phyloP scores from a whole-genome alignment of 2,329 filamentous ascomycete species.

The Nothophaeocryptopus gaeumannii region DNA sequence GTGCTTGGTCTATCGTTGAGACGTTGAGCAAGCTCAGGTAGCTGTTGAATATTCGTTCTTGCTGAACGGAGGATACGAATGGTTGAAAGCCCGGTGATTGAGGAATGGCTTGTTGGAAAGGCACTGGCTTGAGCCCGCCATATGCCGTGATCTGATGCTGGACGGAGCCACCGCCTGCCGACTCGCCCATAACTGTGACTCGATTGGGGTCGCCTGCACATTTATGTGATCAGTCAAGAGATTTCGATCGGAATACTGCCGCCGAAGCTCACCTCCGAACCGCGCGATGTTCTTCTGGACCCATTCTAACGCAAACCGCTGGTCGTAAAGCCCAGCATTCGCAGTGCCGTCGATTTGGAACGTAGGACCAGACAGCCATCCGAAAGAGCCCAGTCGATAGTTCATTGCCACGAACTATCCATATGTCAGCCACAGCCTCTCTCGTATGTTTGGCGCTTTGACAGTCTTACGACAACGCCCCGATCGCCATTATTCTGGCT shows the following conservation, averaged over 20 bases:
- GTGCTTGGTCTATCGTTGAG: conserved; percentile 44
- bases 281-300: conserved; percentile 40
- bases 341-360: conserved; percentile 44
- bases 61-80: conserved; percentile 32
- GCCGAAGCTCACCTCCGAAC: conserved; percentile 45
- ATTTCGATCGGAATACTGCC: not conserved
- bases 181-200: conserved; percentile 47
- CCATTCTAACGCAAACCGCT: conserved; percentile 58
- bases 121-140: conserved; percentile 45
- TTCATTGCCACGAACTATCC: conserved; percentile 37
- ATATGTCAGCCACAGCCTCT: too few species aligned
- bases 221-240: not conserved
- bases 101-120: conserved; percentile 46
- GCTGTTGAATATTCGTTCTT: conserved; percentile 41
- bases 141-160: conserved; percentile 54
- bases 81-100: conserved; percentile 49
- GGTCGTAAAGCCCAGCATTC: conserved; percentile 53
- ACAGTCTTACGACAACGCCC: not conserved
- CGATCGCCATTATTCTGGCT: not conserved
- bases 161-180: conserved; percentile 54
- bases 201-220: conserved; percentile 42
- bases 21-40: conserved; percentile 46
- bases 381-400: conserved; percentile 50
- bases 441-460: too few species aligned
- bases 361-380: conserved; percentile 46